A percentile compares a stretch with the other conserved stretches of the same genome.
phyloP scores from a whole-genome alignment of 2,329 filamentous ascomycete species.

The Colletotrichum echinochloae region DNA sequence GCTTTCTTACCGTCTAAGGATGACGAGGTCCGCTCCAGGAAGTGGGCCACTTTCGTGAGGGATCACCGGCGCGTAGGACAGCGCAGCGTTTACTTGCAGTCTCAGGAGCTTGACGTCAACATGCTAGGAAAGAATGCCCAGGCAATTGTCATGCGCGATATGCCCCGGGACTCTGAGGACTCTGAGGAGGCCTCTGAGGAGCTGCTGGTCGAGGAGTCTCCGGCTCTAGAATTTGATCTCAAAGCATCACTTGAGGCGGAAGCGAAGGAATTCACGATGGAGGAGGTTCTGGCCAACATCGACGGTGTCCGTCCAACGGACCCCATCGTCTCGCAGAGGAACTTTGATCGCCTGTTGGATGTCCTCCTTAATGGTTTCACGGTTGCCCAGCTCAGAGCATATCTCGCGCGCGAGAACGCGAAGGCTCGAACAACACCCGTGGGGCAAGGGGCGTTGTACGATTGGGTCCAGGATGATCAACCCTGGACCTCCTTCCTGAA shows the following conservation, averaged over 20 bases:
- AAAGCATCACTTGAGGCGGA: slow-evolving; percentile 48
- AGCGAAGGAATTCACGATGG: slow-evolving; percentile 43
- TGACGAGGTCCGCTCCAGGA: too few species aligned
- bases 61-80: slow-evolving; percentile 16
- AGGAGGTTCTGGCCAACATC: slow-evolving; percentile 59
- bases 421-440: slow-evolving; percentile 13
- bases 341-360: slow-evolving; percentile 57
- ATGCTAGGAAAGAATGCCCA: slow-evolving; percentile 56
- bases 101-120: slow-evolving; percentile 45
- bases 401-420: slow-evolving; percentile 47
- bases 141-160: slow-evolving; percentile 61
- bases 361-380: slow-evolving; percentile 61
- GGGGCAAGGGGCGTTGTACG: slow-evolving; percentile 43
- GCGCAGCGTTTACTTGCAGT: slow-evolving; percentile 25
- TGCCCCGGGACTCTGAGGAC: slow-evolving; percentile 40
- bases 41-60: too few species aligned
- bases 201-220: slow-evolving; percentile 21
- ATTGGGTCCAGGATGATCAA: slow-evolving; percentile 57
- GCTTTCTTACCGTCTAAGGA: not conserved
- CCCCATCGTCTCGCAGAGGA: slow-evolving; percentile 52
- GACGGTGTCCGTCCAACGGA: slow-evolving; percentile 60
- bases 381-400: slow-evolving; percentile 57
- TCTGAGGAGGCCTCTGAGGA: too few species aligned
- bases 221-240: slow-evolving; percentile 45
- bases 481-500: slow-evolving; percentile 55